Base-by-base conservation (phyloP, 495 filamentous ascomycete species). In the Hyphodiscus hymeniophilus region DNA sequence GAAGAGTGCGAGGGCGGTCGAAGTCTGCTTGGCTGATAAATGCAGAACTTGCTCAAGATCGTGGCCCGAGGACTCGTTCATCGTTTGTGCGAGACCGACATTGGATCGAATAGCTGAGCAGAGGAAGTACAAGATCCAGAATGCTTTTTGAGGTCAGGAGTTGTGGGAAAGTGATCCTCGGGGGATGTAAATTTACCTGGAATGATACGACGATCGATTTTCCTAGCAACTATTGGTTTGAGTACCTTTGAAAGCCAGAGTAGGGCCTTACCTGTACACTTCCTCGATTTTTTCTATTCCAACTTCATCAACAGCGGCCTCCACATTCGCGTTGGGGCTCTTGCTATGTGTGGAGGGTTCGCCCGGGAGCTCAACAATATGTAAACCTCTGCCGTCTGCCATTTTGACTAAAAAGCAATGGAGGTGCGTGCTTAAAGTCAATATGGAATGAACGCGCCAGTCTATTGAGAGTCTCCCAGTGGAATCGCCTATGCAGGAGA, bases 101-200 rank as follows among this genome's bases (percentile, higher is more conserved):
- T 94, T 94, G 52, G 86, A 90, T 38, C 88, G 82, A 60, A 94
- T 88, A 44, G 88, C 87, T 1, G 90, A 92, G 72, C 85, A 87
- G 48, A 95, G 74, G 63, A 95, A 94, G 66, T 95, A 95, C 7
- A 95, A 73, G n/a, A 82, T 66, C 89, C 89, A 95, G 64, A 95
- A 89, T 31, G 89, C 87, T 76, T 42, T 43, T 12, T 39, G 18
- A 47, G 54, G 28, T 52, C 55, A 45, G 52, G 41, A 15, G 48
- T n/a, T 33, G 26, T 33, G 16, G 18, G 22, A 18, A 11, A 16
- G 33, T 54, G 36, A 2, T 3, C 32, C 24, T 20, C n/a, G n/a
- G 28, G 13, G 20, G 38, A 33, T 36, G n/a, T n/a, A n/a, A n/a
- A n/a, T 38, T n/a, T 31, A 57, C 54, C 52, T 43, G 88, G 86